Evolutionary conservation across 805 yeast genomes (phyloP), one percentile per base, ranked within the genome.

Genomic region (Pichia rugopelliculosa): DNA sequence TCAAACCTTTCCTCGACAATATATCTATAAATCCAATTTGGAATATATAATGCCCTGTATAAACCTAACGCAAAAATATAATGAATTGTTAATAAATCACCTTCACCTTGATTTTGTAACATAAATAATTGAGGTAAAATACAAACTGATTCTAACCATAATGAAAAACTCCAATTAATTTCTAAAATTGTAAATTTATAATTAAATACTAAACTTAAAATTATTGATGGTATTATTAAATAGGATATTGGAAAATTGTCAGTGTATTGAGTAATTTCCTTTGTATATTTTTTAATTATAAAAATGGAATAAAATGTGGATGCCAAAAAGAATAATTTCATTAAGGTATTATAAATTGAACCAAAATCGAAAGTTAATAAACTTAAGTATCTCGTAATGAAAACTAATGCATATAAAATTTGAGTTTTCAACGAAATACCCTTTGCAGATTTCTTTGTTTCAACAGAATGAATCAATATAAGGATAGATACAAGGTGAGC

Each of bases 1-100:
- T 89, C 96, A 48, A 84, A 70, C 53, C 74, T 71, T 22, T 72
- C 76, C 54, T 85, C 91, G 12, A 74, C 66, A 51, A 69, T 69
- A 69, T 82, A 87, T 65, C 97, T 79, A 75, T 89, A 93, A 55
- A 89, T 64, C 99, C 99, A 93, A 68, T 91, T 93, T 54, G 96
- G 95, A 56, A 93, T 79, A 64, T 93, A 93, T 44, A 93, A 72
- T 0, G 91, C 85, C 56, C 99, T 75, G 72, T 93, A 93, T 3
- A 84, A 56, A 15, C 99, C 99, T 61, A 93, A 72, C 1, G 97
- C 96, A 65, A 91, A 90, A 52, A 93, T 87, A 66, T 93, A 93
- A 66, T 93, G 97, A 44, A 84, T 76, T 3, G 98, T 93, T 60
- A 93, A 74, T 52, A 86, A 77, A 63, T 86, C 85, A 4, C 96